phyloP scores from a whole-genome alignment of 2,329 filamentous ascomycete species.

The Botryosphaeria dothidea region DNA sequence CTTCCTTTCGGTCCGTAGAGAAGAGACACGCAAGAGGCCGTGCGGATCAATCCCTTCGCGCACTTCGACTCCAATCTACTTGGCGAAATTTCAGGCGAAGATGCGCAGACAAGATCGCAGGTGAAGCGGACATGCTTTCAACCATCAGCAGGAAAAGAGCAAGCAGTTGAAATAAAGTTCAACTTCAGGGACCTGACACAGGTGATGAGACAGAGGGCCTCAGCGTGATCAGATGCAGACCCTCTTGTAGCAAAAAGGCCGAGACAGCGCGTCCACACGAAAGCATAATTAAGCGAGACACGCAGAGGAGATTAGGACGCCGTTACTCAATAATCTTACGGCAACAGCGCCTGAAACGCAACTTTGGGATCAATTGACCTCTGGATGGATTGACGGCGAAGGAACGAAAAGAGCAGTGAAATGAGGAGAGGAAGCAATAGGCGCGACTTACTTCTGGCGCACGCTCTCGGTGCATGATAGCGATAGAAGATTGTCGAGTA shows the following conservation, averaged over 20 bases:
- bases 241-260: neutral
- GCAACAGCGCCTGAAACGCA: neutral
- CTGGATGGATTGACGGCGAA: neutral
- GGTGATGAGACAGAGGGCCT: neutral
- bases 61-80: no score
- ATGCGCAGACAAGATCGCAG: no score
- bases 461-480: neutral
- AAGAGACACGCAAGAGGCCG: no score
- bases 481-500: neutral
- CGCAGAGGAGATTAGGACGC: neutral
- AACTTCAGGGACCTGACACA: neutral
- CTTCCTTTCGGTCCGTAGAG: no score
- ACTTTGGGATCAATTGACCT: neutral
- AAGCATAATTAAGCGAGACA: neutral
- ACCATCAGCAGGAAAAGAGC: no score
- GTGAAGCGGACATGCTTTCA: no score
- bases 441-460: neutral
- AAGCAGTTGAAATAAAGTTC: neutral
- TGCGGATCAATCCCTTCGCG: neutral
- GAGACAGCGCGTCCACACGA: neutral
- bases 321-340: neutral
- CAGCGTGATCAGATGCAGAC: neutral
- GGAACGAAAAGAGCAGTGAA: neutral
- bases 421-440: neutral
- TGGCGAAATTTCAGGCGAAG: no score